A percentile compares a stretch with the other conserved stretches of the same genome.
These are phyloP conservation scores for Boechera retrofracta DNA, from an alignment of 345 rosid genomes.

Conservation along the genomic window DNA sequence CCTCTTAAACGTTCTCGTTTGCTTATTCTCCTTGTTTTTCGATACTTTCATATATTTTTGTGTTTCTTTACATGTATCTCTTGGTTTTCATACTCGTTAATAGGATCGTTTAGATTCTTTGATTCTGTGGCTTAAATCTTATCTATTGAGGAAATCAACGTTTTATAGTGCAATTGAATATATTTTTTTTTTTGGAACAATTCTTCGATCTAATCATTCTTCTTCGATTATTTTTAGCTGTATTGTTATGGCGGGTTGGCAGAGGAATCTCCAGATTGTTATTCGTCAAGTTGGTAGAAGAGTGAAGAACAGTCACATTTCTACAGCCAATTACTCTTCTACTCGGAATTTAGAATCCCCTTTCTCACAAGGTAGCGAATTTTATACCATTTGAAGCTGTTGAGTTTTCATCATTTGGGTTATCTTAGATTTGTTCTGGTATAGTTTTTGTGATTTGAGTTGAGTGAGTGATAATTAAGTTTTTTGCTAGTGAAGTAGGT, in stretches of 20 bases:
- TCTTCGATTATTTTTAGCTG: too few species aligned
- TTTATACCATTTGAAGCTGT: not conserved
- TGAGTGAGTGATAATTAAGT: constrained; percentile 14
- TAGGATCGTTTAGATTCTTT: too few species aligned
- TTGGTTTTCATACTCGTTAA: too few species aligned
- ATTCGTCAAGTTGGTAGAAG: constrained; percentile 57
- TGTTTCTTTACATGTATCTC: too few species aligned
- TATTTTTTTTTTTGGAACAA: too few species aligned
- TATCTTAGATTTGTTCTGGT: constrained; percentile 8
- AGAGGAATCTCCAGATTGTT: constrained; percentile 59
- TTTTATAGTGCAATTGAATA: too few species aligned
- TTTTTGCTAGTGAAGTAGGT: constrained; percentile 48
- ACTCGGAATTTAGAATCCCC: constrained; percentile 44
- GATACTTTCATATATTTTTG: too few species aligned
- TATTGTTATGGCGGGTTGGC: constrained; percentile 72
- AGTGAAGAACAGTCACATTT: constrained; percentile 46
- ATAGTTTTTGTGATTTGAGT: not conserved
- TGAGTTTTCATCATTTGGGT: constrained; percentile 6
- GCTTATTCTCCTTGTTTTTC: too few species aligned
- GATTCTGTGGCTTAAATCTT: too few species aligned
- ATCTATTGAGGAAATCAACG: too few species aligned
- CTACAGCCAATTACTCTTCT: constrained; percentile 42
- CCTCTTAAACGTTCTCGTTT: too few species aligned
- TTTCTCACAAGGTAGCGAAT: constrained; percentile 45
- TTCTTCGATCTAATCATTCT: too few species aligned